Base-by-base conservation (phyloP, 1,284 basidiomycete species). In the Trametes sp. region DNA sequence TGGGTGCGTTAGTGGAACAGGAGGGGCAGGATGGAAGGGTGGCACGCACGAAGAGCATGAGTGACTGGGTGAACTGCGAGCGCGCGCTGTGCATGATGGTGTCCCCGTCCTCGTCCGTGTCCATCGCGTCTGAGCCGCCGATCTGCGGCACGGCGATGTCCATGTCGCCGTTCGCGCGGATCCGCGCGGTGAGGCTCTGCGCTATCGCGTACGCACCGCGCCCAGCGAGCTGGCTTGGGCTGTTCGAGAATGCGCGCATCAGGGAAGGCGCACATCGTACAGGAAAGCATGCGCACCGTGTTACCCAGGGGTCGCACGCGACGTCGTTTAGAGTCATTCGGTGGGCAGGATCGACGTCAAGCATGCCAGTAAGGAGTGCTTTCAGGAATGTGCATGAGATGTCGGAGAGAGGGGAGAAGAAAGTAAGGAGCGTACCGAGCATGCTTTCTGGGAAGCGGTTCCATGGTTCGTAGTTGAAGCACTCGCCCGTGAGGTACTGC, bases 391-490 rank as follows among this genome's bases (percentile, higher is more conserved):
- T 9, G 36, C 49, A 48, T 23, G 42, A 52, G 26, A 45, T 36
- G 11, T 28, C 28, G 24, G 16, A 33, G 14, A 35, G 26, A 26
- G 24, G 19, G 55, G 51, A 28, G 7, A 31, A 8, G 26, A 38
- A 29, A 19, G 8, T 58, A 36, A 13, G 10, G 31, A 26, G 77
- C 86, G 63, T 70, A 95, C 89, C 87, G 26, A 90, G 79, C 0
- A 87, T 84, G 54, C 86, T 81, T 1, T 77, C 73, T 19, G 81
- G 78, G 54, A 98, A 86, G 19, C 87, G 81, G 62, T 82, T 87
- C 97, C 97, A 99, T 0, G 97, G 97, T 4, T 83, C 82, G 69
- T 94, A 87, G 9, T 84, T 74, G 67, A 94, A 89, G 56, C 97
- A 87, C 57, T 90, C 81, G 2, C 95, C 95, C 0, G 83, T 83